Evolutionary conservation across 805 yeast species (phyloP).

Genomic region (Suhomyces prunicola): DNA sequence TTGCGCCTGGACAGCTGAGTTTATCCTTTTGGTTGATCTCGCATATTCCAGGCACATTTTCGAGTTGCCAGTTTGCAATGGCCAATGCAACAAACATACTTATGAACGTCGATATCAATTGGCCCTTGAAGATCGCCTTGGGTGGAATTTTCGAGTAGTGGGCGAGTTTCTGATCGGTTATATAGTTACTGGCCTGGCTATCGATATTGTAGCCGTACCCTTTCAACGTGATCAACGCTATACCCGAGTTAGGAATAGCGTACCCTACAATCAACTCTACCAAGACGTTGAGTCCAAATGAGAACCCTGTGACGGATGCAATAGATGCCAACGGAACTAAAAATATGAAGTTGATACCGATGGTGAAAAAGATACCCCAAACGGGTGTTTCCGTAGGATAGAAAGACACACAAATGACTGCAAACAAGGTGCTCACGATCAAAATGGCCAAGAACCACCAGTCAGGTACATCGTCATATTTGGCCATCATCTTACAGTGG

Average conservation of each 20-base stretch:
- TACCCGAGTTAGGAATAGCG: constrained; percentile 56
- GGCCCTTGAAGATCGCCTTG: constrained; percentile 32
- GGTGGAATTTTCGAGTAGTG: constrained; percentile 28
- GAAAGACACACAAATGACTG: constrained; percentile 42
- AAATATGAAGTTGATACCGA: constrained; percentile 52
- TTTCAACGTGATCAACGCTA: constrained; percentile 53
- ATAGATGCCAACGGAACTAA: constrained; percentile 61
- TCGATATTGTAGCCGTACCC: constrained; percentile 54
- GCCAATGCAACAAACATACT: constrained; percentile 31
- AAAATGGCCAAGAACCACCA: constrained; percentile 60
- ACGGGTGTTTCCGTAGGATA: constrained; percentile 58
- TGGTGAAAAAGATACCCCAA: constrained; percentile 60
- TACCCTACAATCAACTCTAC: constrained; percentile 66
- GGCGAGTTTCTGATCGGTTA: constrained; percentile 27
- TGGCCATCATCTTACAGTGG: constrained; percentile 55
- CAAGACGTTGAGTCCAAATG: constrained; percentile 58
- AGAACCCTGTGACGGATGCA: constrained; percentile 58
- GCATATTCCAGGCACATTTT: constrained; percentile 34
- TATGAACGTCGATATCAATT: constrained; percentile 34
- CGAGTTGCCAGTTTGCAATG: constrained; percentile 41
- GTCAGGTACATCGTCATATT: constrained; percentile 68
- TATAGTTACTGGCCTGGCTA: constrained; percentile 59
- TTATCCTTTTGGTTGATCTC: constrained; percentile 33
- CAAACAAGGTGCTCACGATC: constrained; percentile 41
- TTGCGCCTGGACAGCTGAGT: constrained; percentile 42